Evolutionary conservation across 2,329 filamentous ascomycete species (phyloP).

Genomic region (Cordyceps cateniannulata): DNA sequence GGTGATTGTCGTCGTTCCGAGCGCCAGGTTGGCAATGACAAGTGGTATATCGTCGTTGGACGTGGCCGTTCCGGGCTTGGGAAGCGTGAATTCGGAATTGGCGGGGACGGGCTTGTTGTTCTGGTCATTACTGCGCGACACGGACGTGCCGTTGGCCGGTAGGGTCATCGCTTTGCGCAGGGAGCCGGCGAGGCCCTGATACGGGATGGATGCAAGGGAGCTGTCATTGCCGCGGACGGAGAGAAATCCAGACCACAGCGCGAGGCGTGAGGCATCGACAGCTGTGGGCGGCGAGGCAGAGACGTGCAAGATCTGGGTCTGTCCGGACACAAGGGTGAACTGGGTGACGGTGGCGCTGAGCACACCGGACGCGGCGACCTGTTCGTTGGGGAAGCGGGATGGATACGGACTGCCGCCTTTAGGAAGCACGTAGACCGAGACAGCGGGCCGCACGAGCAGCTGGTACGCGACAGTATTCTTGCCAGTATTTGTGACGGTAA

Average conservation of each 20-base stretch:
- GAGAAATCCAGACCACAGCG: conserved; percentile 38
- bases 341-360: conserved; percentile 34
- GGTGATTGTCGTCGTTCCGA: conserved; percentile 34
- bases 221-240: conserved; percentile 30
- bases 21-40: conserved; percentile 28
- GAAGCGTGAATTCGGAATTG: conserved; percentile 27
- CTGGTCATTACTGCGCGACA: conserved; percentile 24
- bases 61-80: conserved; percentile 26
- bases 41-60: conserved; percentile 21
- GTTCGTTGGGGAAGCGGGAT: conserved; percentile 38
- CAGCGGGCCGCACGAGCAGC: conserved; percentile 42
- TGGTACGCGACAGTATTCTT: conserved; percentile 42
- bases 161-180: conserved; percentile 30
- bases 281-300: conserved; percentile 36
- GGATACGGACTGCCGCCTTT: conserved; percentile 27
- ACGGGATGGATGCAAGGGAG: conserved; percentile 26
- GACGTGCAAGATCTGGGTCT: conserved; percentile 41
- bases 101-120: conserved; percentile 15
- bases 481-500: conserved; percentile 50
- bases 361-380: conserved; percentile 32
- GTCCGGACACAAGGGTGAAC: conserved; percentile 36
- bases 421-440: conserved; percentile 45
- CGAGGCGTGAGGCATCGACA: conserved; percentile 26
- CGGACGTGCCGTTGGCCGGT: conserved; percentile 23
- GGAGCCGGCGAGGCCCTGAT: conserved; percentile 26